Base-by-base conservation (phyloP, 1,284 basidiomycete species). In the Moesziomyces sp. region DNA sequence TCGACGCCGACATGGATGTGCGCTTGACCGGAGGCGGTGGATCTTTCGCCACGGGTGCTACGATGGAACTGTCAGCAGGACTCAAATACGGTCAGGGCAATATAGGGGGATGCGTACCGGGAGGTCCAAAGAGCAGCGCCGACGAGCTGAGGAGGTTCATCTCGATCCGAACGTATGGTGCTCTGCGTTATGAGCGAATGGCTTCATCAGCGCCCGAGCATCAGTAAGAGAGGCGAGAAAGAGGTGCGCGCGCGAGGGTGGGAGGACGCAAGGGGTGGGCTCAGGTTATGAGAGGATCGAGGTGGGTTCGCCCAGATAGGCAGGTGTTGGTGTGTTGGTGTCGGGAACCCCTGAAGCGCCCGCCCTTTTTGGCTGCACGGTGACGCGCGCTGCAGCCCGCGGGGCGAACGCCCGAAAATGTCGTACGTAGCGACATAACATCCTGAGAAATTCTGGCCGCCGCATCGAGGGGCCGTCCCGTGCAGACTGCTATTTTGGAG, bases 61-160 rank as follows among this genome's bases (percentile, higher is more conserved):
- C 9, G 24, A 18, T 8, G 18, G 5, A 14, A 11, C 11, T 2
- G 38, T 18, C 16, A 16, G 38, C 14, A 16, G 16, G 9, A 35
- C 35, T 16, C 18, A 16, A 40, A 18, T 8, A 7, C 6, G 16
- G 14, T 18, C 16, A 40, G 38, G 38, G 18, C 8, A 7, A 18
- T 40, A 40, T 40, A 21, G 9, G n/a, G 9, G 38, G 43, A 28
- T 21, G 18, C 19, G 19, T 38, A 60, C 58, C 49, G 30, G 66
- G 60, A 23, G 66, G 60, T 7, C 60, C 66, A 48, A 54, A 69
- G 2, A 69, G 26, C 30, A 62, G 43, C 38, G 40, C 49, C 28
- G 55, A 55, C 10, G 59, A 62, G 65, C 48, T 55, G 28, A 68
- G 42, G 51, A 61, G 40, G 24, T 55, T 61, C 58, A 68, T 68